Percentiles rank a stretch among this genome's conserved stretches.
phyloP scores from a whole-genome alignment of 2,329 filamentous ascomycete species.

The Drechslera avenae region DNA sequence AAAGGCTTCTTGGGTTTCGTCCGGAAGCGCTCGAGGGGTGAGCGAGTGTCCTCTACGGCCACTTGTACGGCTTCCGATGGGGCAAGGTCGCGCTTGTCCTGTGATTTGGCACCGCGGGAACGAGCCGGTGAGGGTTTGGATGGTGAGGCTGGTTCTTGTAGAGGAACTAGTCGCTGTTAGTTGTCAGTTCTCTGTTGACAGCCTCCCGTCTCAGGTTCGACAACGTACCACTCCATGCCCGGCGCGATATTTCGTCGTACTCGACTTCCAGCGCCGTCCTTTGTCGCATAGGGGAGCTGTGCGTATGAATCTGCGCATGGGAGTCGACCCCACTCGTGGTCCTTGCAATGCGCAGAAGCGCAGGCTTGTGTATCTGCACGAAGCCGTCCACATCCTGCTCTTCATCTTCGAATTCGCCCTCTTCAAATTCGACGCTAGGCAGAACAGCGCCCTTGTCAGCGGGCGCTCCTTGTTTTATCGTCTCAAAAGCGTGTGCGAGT shows the following conservation, averaged over 20 bases:
- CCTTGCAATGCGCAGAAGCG: constrained; percentile 26
- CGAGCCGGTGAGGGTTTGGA: constrained; percentile 4
- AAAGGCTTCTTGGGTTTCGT: constrained; percentile 77
- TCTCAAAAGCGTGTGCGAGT: constrained; percentile 23
- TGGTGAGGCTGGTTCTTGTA: constrained; percentile 25
- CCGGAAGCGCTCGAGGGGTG: constrained; percentile 79
- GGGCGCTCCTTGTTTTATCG: constrained; percentile 6
- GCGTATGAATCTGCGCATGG: constrained; percentile 4
- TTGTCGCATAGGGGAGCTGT: constrained; percentile 28
- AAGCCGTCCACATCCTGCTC: constrained; percentile 52
- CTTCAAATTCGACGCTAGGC: constrained; percentile 31
- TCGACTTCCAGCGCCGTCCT: constrained; percentile 50
- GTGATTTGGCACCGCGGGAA: not conserved
- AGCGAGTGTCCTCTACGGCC: constrained; percentile 50
- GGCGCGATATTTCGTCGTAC: constrained; percentile 48
- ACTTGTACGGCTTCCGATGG: constrained; percentile 1
- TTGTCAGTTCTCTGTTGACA: constrained; percentile 41
- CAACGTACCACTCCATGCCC: constrained; percentile 41
- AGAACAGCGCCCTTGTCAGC: constrained; percentile 14
- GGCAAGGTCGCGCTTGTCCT: not conserved
- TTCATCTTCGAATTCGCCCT: constrained; percentile 27
- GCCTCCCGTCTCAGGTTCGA: not conserved
- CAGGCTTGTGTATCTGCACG: constrained; percentile 46
- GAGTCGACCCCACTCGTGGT: constrained; percentile 2
- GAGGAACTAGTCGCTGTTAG: constrained; percentile 48